Percentiles rank a stretch among this genome's conserved stretches.
Conservation (phyloP, 371 early-diverging fungal species). For the Lichtheimia hyalospora region DNA sequence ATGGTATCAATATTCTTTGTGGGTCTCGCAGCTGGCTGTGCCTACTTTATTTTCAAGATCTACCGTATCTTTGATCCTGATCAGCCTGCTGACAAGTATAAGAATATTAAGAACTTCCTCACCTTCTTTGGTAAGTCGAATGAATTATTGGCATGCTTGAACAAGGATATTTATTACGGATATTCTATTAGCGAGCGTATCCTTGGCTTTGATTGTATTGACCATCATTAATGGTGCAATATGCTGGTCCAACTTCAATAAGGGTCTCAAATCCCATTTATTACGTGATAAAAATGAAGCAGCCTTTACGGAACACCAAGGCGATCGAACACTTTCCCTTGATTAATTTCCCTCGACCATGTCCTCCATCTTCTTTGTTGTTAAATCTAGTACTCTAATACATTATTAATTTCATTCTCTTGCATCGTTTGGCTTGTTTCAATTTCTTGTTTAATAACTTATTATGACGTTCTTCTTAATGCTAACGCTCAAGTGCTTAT, state of each 20-base stretch:
- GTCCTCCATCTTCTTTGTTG: no score
- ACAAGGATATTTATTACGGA: not conserved
- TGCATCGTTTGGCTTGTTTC: no score
- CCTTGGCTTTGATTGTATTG: constrained; percentile 62
- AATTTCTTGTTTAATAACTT: no score
- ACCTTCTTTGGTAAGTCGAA: constrained; percentile 78
- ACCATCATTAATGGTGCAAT: constrained; percentile 70
- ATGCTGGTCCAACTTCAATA: constrained; percentile 80
- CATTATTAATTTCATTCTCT: no score
- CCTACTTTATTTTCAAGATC: constrained; percentile 88
- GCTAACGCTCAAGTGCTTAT: no score
- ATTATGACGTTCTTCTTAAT: no score
- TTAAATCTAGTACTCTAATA: no score
- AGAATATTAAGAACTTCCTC: constrained; percentile 67
- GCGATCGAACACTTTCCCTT: constrained; percentile 1
- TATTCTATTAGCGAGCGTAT: constrained; percentile 52
- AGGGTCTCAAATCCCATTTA: constrained; percentile 67
- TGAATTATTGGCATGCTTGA: not conserved
- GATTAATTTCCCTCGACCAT: not conserved
- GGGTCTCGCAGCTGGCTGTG: constrained; percentile 68
- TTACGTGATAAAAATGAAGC: not conserved
- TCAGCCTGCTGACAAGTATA: constrained; percentile 56
- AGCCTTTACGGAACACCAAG: not conserved
- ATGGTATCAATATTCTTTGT: constrained; percentile 68
- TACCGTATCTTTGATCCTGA: constrained; percentile 70